A percentile compares a stretch with the other conserved stretches of the same genome.
These are phyloP conservation scores for Ganoderma lucidum DNA, from an alignment of 1,284 basidiomycete species.

Conservation along the genomic window DNA sequence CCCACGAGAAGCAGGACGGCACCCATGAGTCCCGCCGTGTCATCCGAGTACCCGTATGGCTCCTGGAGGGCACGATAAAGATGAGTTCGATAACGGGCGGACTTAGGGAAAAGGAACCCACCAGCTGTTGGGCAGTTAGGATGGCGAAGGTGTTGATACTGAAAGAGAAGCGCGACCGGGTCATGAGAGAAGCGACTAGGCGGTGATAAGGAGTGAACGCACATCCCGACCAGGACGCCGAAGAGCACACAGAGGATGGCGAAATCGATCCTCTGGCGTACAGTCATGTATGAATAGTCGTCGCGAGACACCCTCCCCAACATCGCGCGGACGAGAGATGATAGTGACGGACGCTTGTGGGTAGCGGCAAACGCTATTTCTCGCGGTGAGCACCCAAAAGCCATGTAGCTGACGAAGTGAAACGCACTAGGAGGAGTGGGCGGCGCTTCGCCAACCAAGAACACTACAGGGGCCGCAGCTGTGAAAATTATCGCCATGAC, in stretches of 20 bases:
- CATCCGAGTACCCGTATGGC: constrained; percentile 76
- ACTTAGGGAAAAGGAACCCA: constrained; percentile 42
- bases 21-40: constrained; percentile 72
- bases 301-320: constrained; percentile 51
- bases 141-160: constrained; percentile 62
- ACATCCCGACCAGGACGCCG: constrained; percentile 70
- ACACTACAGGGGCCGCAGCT: constrained; percentile 58
- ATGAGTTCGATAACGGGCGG: not conserved
- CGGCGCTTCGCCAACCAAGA: constrained; percentile 54
- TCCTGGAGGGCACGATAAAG: constrained; percentile 48
- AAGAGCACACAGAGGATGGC: constrained; percentile 65
- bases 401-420: not conserved
- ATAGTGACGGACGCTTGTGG: constrained; percentile 58
- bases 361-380: constrained; percentile 69
- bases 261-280: constrained; percentile 75
- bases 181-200: not conserved
- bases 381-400: constrained; percentile 1
- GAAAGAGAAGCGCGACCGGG: not conserved
- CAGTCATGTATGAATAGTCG: constrained; percentile 61
- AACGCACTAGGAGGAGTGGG: constrained; percentile 78
- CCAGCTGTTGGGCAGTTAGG: constrained; percentile 72
- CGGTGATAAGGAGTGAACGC: constrained; percentile 7
- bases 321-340: constrained; percentile 64
- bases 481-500: constrained; percentile 76
- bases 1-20: constrained; percentile 74